Evolutionary conservation across 768 basidiomycete species (phyloP).

Genomic region (Coprinopsis cinerea): DNA sequence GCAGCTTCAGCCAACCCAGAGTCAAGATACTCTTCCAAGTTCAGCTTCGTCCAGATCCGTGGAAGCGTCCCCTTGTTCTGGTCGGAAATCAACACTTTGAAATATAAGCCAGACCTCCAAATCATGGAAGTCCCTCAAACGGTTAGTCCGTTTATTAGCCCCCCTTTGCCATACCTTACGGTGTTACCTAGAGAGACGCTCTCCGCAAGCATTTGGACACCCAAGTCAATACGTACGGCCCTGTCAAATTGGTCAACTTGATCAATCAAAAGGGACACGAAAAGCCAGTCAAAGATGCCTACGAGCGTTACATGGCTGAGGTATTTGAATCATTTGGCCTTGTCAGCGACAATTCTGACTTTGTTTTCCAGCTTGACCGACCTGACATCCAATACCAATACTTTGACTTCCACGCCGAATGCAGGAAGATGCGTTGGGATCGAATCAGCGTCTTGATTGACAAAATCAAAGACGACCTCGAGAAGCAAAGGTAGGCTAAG

Average conservation of each 20-base stretch:
- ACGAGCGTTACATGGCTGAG: conserved; percentile 70
- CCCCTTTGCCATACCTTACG: conserved; percentile 2
- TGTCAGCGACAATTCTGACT: neutral
- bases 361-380: conserved; percentile 46
- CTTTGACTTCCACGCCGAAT: conserved; percentile 97
- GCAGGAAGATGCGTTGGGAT: conserved; percentile 93
- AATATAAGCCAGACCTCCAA: conserved; percentile 95
- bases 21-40: conserved; percentile 45
- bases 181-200: conserved; percentile 49
- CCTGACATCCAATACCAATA: conserved; percentile 81
- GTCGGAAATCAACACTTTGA: conserved; percentile 92
- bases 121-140: conserved; percentile 91
- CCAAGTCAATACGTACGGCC: conserved; percentile 69
- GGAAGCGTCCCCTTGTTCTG: conserved; percentile 94
- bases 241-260: conserved; percentile 78
- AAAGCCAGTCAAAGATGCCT: conserved; percentile 91
- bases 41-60: conserved; percentile 90
- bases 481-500: conserved; percentile 54
- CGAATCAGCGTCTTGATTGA: conserved; percentile 81
- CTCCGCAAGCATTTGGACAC: conserved; percentile 70
- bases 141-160: conserved; percentile 36
- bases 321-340: conserved; percentile 29
- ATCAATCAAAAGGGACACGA: conserved; percentile 94
- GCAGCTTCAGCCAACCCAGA: conserved; percentile 35
- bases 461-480: conserved; percentile 62